Conservation (phyloP, 2,329 filamentous ascomycete species). For the Xylariales sp. region DNA sequence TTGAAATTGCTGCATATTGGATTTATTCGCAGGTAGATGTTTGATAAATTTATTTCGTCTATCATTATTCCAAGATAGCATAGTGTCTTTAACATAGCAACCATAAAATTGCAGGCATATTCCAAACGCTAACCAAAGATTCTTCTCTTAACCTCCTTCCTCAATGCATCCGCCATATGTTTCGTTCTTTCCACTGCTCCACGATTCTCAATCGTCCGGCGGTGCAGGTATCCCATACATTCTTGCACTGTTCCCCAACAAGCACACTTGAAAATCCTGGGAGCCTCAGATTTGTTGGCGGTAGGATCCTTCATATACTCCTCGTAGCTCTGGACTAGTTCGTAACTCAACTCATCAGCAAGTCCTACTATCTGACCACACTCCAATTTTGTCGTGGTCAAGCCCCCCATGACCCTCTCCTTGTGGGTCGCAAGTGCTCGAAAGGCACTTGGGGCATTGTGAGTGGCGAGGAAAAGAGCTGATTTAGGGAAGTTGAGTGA, state of each 20-base stretch:
- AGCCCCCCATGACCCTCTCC: neutral
- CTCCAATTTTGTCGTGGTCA: neutral
- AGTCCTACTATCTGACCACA: slow-evolving; percentile 1
- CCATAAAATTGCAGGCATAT: too few relatives aligned
- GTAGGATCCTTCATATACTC: neutral
- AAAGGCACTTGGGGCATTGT: neutral
- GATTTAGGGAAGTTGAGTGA: neutral
- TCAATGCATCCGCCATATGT: neutral
- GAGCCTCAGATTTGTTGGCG: neutral
- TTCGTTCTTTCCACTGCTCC: neutral
- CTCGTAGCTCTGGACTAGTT: neutral
- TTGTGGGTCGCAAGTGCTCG: neutral
- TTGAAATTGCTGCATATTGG: too few relatives aligned
- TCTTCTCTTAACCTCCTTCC: neutral
- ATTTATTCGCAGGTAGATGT: too few relatives aligned
- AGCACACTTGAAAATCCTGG: neutral
- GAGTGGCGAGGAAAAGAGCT: slow-evolving; percentile 1
- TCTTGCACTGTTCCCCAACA: neutral
- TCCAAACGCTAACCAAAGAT: too few relatives aligned
- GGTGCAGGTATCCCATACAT: neutral
- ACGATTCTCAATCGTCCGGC: neutral
- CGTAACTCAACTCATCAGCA: slow-evolving; percentile 1
- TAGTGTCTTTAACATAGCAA: too few relatives aligned
- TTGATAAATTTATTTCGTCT: too few relatives aligned
- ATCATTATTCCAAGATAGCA: too few relatives aligned